These are phyloP conservation scores for Nicotiana benthamiana DNA, from an alignment of 257 asterid genomes.

Conservation along the genomic window DNA sequence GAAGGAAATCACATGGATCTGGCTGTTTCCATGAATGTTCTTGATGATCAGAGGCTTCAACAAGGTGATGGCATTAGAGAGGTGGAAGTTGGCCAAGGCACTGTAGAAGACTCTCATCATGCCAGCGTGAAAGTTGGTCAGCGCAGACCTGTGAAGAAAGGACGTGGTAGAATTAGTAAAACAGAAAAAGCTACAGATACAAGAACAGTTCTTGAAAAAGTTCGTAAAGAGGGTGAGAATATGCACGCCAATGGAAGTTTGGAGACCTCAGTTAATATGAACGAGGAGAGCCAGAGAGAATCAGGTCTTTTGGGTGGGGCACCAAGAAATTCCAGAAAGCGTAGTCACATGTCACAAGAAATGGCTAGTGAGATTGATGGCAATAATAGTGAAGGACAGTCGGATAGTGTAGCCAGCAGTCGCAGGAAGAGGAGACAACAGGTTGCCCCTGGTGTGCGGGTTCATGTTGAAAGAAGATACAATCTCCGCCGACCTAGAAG, in stretches of 20 bases:
- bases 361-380: slow-evolving; percentile 47
- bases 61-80: slow-evolving; percentile 36
- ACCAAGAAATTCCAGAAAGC: slow-evolving; percentile 48
- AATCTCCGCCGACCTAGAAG: slow-evolving; percentile 68
- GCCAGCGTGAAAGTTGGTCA: slow-evolving; percentile 26
- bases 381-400: slow-evolving; percentile 51
- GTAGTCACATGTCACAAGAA: slow-evolving; percentile 44
- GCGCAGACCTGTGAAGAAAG: slow-evolving; percentile 31
- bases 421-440: slow-evolving; percentile 68
- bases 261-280: slow-evolving; percentile 36
- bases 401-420: slow-evolving; percentile 50
- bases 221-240: slow-evolving; percentile 8
- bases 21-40: slow-evolving; percentile 41
- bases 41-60: slow-evolving; percentile 39
- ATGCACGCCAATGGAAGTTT: slow-evolving; percentile 38
- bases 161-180: slow-evolving; percentile 32
- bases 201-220: slow-evolving; percentile 12
- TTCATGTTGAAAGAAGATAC: slow-evolving; percentile 60
- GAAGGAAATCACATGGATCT: slow-evolving; percentile 40
- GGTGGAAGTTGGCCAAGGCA: slow-evolving; percentile 36
- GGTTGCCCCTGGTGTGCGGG: slow-evolving; percentile 38
- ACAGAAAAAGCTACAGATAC: slow-evolving; percentile 28
- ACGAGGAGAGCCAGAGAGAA: slow-evolving; percentile 50
- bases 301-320: slow-evolving; percentile 35
- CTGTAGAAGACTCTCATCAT: slow-evolving; percentile 37